Evolutionary conservation across 2,329 filamentous ascomycete species (phyloP).

Genomic region (Xylaria sp.): DNA sequence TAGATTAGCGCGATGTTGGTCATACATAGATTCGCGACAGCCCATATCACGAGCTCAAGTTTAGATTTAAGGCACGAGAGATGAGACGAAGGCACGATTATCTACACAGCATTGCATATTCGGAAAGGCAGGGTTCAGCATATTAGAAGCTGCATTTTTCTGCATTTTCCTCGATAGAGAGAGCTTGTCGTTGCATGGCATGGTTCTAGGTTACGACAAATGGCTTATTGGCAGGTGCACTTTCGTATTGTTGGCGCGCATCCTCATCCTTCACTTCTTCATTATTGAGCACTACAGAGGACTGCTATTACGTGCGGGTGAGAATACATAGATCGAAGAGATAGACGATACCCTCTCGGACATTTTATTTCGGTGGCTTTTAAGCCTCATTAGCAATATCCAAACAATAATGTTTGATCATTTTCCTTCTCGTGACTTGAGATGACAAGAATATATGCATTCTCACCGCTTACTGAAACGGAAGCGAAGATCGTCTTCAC

Average conservation of each 20-base stretch:
- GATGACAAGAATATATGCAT: background rate
- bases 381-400: constrained; percentile 10
- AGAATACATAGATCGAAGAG: constrained; percentile 23
- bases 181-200: background rate
- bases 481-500: constrained; percentile 67
- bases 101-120: constrained; percentile 8
- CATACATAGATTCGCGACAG: background rate
- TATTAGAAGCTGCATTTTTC: constrained; percentile 1
- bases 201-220: background rate
- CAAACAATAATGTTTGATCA: background rate
- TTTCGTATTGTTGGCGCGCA: background rate
- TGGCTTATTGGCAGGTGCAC: background rate
- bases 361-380: constrained; percentile 2
- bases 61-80: background rate
- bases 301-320: background rate
- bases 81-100: background rate
- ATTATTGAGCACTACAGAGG: constrained; percentile 8
- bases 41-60: too few relatives aligned
- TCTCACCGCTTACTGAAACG: constrained; percentile 63
- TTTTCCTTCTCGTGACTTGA: background rate
- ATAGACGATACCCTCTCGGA: constrained; percentile 28
- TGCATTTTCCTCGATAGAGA: background rate
- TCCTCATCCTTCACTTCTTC: background rate
- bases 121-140: background rate
- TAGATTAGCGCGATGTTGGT: background rate